Base-by-base conservation (phyloP, 2,329 filamentous ascomycete genomes). In the Thielaviopsis musarum region DNA sequence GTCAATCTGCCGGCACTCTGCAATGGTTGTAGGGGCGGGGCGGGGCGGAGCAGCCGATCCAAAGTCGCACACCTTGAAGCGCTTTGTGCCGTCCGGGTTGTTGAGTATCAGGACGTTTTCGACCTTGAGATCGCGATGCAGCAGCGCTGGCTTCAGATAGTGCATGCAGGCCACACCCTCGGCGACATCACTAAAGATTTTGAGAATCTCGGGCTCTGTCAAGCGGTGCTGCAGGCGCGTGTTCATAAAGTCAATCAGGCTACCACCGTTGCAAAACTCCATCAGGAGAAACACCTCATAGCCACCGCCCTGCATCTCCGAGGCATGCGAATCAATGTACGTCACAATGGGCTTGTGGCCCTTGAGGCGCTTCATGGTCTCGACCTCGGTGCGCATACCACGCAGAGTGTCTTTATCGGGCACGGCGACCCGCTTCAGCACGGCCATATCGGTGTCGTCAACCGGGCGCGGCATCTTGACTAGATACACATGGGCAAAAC, bases 351-450 rank as follows among this genome's bases (percentile, higher is more conserved):
- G 86, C 63, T 84, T 83, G 78, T 97, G 93, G 60, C 93, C 93
- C 77, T 95, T 95, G 66, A 98, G 79, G 73, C 93, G 91, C 83
- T 98, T 98, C 93, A 98, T 98, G 15, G 93, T 98, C 75, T 98
- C 93, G 66, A 98, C 93, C 77, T 98, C 93, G 65, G 85, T 97
- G 71, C 93, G 84, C 93, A 98, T 97, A 71, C 88, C 91, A 63
- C 88, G 87, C 73, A 98, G 77, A 61, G 91, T 83, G 64, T 95
- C 88, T 77, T 95, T 96, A 73, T 98, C 93, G 34, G 93, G 90
- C 57, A 97, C 93, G 41, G 93, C 93, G 61, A 98, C 93, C 68
- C 93, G 80, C 78, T 98, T 96, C 68, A 96, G 76, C 55, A 96
- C 91, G 13, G 88, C 90, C 66, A 83, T 77, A 66, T 94, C 87